Evolutionary conservation across 768 basidiomycete genomes (phyloP).

Genomic region (Tubosaeta sp.): DNA sequence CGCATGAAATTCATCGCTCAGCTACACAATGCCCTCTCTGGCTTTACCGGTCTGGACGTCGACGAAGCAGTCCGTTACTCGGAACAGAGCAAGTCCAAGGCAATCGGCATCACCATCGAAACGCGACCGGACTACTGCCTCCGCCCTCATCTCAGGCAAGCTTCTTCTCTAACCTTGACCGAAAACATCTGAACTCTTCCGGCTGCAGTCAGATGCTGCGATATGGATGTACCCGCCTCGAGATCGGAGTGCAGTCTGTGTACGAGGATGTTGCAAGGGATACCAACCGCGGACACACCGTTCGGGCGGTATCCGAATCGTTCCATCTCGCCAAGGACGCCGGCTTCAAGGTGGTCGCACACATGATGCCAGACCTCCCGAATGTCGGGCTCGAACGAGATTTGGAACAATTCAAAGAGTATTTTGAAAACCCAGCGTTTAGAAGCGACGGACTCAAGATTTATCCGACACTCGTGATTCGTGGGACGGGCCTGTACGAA

Average conservation of each 20-base stretch:
- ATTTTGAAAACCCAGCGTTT: constrained; percentile 98
- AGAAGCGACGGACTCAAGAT: constrained; percentile 97
- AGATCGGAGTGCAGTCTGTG: constrained; percentile 98
- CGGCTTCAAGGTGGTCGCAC: constrained; percentile 98
- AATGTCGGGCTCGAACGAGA: constrained; percentile 98
- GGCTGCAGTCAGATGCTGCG: constrained; percentile 90
- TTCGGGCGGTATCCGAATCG: constrained; percentile 92
- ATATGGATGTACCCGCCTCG: constrained; percentile 96
- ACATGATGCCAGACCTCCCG: constrained; percentile 99
- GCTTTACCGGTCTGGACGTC: constrained; percentile 88
- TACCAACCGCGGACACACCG: constrained; percentile 98
- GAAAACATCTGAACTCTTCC: constrained; percentile 1
- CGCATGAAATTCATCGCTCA: constrained; percentile 91
- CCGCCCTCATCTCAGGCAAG: constrained; percentile 87
- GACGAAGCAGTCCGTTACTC: constrained; percentile 98
- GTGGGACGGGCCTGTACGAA: constrained; percentile 94
- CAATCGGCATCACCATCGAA: constrained; percentile 98
- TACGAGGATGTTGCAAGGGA: constrained; percentile 99
- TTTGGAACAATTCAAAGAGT: constrained; percentile 98
- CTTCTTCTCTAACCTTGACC: background rate
- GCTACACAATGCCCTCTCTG: constrained; percentile 93
- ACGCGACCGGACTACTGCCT: constrained; percentile 98
- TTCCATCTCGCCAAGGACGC: constrained; percentile 99
- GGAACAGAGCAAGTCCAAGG: constrained; percentile 96
- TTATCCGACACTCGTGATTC: constrained; percentile 96